Evolutionary conservation across 2,329 filamentous ascomycete species (phyloP).

Genomic region (Curvularia verruculosa): DNA sequence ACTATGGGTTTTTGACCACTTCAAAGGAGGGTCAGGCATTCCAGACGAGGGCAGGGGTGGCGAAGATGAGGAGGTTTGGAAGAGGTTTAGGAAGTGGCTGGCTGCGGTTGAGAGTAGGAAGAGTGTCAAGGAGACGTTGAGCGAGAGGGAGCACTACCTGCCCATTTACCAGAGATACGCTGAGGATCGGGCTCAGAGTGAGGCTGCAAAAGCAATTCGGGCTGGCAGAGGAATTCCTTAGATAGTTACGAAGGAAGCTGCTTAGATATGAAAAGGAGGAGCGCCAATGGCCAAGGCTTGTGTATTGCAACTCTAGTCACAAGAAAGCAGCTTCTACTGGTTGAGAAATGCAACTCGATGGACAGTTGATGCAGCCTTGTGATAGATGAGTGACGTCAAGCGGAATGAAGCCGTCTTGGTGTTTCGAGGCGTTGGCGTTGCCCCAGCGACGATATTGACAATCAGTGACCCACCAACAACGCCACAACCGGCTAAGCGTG

Average conservation of each 20-base stretch:
- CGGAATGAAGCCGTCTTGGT: not conserved
- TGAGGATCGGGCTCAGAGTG: constrained; percentile 55
- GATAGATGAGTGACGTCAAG: constrained; percentile 12
- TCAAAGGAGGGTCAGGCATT: constrained; percentile 66
- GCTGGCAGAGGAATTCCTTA: constrained; percentile 67
- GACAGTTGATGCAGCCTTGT: not conserved
- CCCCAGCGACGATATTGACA: constrained; percentile 18
- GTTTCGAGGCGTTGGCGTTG: constrained; percentile 14
- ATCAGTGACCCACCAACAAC: constrained; percentile 12
- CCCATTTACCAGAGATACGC: constrained; percentile 66
- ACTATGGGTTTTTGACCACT: constrained; percentile 76
- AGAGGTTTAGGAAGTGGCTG: constrained; percentile 69
- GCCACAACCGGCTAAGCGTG: constrained; percentile 22
- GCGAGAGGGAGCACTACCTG: constrained; percentile 70
- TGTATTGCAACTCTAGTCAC: not conserved
- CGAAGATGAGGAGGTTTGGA: constrained; percentile 65
- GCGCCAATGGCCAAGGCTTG: not conserved
- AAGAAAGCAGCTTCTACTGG: not conserved
- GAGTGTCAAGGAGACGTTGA: constrained; percentile 72
- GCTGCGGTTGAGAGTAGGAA: constrained; percentile 63
- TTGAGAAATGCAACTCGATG: not conserved
- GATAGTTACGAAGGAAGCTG: not conserved
- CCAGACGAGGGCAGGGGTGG: constrained; percentile 56
- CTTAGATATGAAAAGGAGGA: not conserved
- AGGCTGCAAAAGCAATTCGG: constrained; percentile 58